Base-by-base conservation (phyloP, 768 basidiomycete genomes). In the Sarcomyxa edulis region DNA sequence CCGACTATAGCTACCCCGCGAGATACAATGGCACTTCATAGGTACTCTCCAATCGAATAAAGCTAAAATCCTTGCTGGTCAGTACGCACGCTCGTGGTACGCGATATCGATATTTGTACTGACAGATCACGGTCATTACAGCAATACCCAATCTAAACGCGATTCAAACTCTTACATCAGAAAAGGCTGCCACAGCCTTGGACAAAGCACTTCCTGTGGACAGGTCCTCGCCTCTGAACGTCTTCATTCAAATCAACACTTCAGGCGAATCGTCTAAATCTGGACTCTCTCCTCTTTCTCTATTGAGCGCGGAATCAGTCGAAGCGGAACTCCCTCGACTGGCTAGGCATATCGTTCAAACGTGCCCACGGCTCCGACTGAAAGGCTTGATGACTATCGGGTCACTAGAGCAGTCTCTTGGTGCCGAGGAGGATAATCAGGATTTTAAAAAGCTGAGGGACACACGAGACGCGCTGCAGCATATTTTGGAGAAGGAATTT, bases 341-440 rank as follows among this genome's bases (percentile, higher is more conserved):
- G 15, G 92, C 87, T 3, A 63, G 58, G 37, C 76, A 87, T 50
- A 68, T 99, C 56, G 48, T 96, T 32, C 53, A 59, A 1, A 60
- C 69, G 21, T 99, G 96, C 59, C 85, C 89, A 1, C 68, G 65
- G 12, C 71, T 99, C 21, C 74, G 68, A 15, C 64, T 98, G 4
- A 76, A 81, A 35, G 96, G 96, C 4, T 62, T 99, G 33, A 99
- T 99, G 96, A 97, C 96, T 1, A 98, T 99, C 48, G 96, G 96
- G 1, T 78, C 91, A 12, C 69, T 88, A 37, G 71, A 79, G 25
- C 71, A 79, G 45, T 92, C 90, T 3, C 68, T 85, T 21, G 52
- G 62, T 7, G 69, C 71, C 0, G 67, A 66, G 30, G 62, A 69
- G 30, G 57, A 65, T 48, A 75, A 75, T 39, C 69, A 71, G 2